These are phyloP conservation scores for Candida sp. DNA, from an alignment of 1,139 yeast genomes.

Conservation along the genomic window DNA sequence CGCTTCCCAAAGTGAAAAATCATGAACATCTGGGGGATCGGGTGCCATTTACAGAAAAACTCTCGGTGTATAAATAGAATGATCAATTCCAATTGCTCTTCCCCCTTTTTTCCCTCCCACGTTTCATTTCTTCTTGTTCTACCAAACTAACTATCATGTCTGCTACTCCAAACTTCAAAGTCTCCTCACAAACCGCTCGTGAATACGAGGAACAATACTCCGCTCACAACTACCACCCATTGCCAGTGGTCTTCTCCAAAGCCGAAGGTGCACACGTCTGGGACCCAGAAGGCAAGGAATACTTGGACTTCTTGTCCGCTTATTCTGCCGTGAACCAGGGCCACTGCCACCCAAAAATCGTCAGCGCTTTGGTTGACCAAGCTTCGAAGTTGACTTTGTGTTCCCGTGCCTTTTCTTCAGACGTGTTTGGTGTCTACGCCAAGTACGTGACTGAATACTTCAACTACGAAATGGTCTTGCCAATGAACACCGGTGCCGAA, in stretches of 20 bases:
- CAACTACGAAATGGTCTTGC: conserved; percentile 90
- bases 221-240: conserved; percentile 97
- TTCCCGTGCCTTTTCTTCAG: conserved; percentile 93
- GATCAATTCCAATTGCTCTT: not conserved
- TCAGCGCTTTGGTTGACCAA: conserved; percentile 85
- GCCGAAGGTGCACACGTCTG: conserved; percentile 95
- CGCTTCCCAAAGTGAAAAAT: not conserved
- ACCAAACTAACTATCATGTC: conserved; percentile 8
- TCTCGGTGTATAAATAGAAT: not conserved
- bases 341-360: conserved; percentile 95
- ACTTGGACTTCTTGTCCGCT: conserved; percentile 88
- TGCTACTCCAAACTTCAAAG: conserved; percentile 30
- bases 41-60: not conserved
- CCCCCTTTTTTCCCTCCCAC: not conserved
- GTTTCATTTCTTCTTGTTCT: not conserved
- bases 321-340: conserved; percentile 99
- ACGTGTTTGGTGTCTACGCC: conserved; percentile 86
- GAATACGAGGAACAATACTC: conserved; percentile 80
- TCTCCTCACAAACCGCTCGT: conserved; percentile 69
- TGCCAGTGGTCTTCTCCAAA: conserved; percentile 90
- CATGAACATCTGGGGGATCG: not conserved
- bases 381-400: conserved; percentile 84
- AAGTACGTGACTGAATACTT: conserved; percentile 89
- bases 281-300: conserved; percentile 96
- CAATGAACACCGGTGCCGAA: conserved; percentile 99